phyloP scores from a whole-genome alignment of 495 filamentous ascomycete species.

The Poronia punctata region DNA sequence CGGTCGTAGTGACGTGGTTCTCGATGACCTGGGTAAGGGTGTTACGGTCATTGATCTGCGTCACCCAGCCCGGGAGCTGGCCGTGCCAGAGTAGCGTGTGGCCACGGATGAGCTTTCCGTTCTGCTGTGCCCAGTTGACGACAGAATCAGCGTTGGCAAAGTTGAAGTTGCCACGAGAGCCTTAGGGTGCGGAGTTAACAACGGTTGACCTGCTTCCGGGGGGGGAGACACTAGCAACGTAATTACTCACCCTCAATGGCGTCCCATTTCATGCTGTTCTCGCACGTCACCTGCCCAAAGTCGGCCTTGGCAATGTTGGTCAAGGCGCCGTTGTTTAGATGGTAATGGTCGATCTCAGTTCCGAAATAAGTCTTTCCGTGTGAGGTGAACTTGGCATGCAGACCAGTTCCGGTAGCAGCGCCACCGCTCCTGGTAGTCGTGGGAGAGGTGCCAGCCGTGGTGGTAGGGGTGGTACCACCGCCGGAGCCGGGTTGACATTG shows the following conservation, averaged over 20 bases:
- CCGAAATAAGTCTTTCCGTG: conserved; percentile 56
- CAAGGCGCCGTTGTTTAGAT: conserved; percentile 39
- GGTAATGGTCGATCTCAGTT: conserved; percentile 43
- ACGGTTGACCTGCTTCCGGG: too few species aligned
- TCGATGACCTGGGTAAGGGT: conserved; percentile 46
- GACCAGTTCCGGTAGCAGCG: too few species aligned
- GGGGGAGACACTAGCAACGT: too few species aligned
- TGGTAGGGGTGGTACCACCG: too few species aligned
- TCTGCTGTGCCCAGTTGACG: conserved; percentile 41
- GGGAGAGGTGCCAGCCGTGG: too few species aligned
- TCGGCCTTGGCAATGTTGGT: conserved; percentile 44
- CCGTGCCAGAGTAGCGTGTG: conserved; percentile 58
- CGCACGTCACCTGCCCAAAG: conserved; percentile 48
- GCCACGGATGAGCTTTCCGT: conserved; percentile 49
- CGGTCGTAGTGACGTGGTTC: conserved; percentile 46
- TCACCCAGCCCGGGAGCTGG: conserved; percentile 52
- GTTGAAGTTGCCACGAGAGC: conserved; percentile 46
- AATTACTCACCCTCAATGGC: too few species aligned
- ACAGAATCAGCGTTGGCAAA: conserved; percentile 45
- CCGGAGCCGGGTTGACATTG: too few species aligned
- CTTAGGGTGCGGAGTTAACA: too few species aligned
- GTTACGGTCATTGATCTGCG: conserved; percentile 46
- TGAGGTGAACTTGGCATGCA: conserved; percentile 50
- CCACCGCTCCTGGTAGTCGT: too few species aligned
- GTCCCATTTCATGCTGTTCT: conserved; percentile 50